Conservation (phyloP, 139 green algal genomes). For the Ulvella scutata region DNA sequence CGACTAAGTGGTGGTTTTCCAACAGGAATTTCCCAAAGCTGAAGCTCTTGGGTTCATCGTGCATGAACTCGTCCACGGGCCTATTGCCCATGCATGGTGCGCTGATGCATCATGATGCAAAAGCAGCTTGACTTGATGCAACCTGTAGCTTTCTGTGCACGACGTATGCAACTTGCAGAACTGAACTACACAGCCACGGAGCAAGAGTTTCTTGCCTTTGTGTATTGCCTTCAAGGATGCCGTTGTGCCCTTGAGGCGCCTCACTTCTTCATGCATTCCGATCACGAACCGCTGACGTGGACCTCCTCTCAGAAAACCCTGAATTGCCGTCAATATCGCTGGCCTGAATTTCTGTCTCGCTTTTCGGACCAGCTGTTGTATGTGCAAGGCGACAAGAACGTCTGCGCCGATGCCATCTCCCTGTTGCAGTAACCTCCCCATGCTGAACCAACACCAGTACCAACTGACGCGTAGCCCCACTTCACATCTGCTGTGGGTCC, state of each 20-base stretch:
- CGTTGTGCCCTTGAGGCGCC: slow-evolving; percentile 16
- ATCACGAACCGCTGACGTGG: slow-evolving; percentile 18
- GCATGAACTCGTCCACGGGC: neutral
- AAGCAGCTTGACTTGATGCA: too few relatives aligned
- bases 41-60: neutral
- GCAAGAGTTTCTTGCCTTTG: slow-evolving; percentile 26
- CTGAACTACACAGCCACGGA: slow-evolving; percentile 23
- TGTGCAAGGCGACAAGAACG: slow-evolving; percentile 19
- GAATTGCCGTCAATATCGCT: slow-evolving; percentile 5
- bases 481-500: too few relatives aligned
- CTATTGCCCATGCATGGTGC: slow-evolving; percentile 6
- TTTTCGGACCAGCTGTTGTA: slow-evolving; percentile 19
- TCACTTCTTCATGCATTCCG: slow-evolving; percentile 11
- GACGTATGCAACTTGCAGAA: slow-evolving; percentile 17
- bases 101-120: slow-evolving; percentile 10
- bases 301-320: slow-evolving; percentile 6
- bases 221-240: slow-evolving; percentile 14
- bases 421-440: too few relatives aligned
- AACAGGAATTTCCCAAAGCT: too few relatives aligned
- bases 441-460: too few relatives aligned
- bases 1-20: too few relatives aligned
- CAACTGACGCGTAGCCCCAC: too few relatives aligned
- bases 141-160: slow-evolving; percentile 19
- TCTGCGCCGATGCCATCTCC: slow-evolving; percentile 24
- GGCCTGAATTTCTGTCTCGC: slow-evolving; percentile 2